Base-by-base conservation (phyloP, 2,329 filamentous ascomycete genomes). In the Scopulariopsis brevicaulis region DNA sequence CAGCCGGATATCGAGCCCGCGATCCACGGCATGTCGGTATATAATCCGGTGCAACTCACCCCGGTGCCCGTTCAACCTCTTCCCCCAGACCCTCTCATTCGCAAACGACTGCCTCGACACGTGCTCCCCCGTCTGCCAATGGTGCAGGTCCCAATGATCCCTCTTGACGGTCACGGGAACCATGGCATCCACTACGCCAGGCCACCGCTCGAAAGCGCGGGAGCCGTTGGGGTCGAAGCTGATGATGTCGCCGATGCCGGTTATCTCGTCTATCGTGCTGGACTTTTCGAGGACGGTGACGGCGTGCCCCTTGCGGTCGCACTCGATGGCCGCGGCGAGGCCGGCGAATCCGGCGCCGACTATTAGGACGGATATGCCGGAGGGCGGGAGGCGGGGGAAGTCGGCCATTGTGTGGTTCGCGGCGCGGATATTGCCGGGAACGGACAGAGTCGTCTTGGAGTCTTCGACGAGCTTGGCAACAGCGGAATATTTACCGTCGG, bases 281-380 rank as follows among this genome's bases (percentile, higher is more conserved):
- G 83, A 83, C 0, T 77, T 74, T 63, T 84, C 82, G 65, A 83
- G 82, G 60, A 85, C 74, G 58, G 76, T 69, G 22, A 83, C 81
- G 14, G 74, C 71, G 65, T 85, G 83, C 14, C 83, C 83, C 62
- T 84, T 79, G 18, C 80, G 76, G 60, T 80, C 75, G 64, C 81
- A 84, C 67, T 86, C 83, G 61, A 86, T 83, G 51, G 82, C 82
- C 18, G 81, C 79, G 8, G 80, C 80, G 32, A 85, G 72, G 18
- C 83, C 83, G 46, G 80, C 83, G 59, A 85, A 85, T 22, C 82
- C 56, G 34, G 48, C 56, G n/a, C 56, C 50, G 20, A 58, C 56
- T 18, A 58, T 37, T 32, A 58, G 28, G 32, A 58, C 48, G 20
- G 35, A 40, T 48, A 58, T 53, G 35, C 56, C 56, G n/a, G 46